Evolutionary conservation across 805 yeast species (phyloP).

Genomic region (Scheffersomyces stipitis): DNA sequence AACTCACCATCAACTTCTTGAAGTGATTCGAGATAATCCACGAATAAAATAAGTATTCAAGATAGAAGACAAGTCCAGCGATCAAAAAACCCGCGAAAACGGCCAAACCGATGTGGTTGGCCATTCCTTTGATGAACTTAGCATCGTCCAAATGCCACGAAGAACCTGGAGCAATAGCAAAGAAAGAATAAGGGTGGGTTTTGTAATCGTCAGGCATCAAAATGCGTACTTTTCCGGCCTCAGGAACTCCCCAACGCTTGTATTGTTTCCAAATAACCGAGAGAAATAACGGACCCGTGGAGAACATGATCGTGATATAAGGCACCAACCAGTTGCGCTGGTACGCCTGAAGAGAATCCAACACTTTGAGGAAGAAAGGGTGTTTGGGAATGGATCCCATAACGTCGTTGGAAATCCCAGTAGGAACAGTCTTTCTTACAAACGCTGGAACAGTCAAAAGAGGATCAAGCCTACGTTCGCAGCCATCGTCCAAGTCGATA

Average conservation of each 20-base stretch:
- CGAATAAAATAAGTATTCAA: conserved; percentile 42
- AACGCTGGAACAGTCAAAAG: conserved; percentile 79
- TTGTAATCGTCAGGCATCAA: conserved; percentile 75
- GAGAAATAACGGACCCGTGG: conserved; percentile 88
- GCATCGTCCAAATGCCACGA: conserved; percentile 95
- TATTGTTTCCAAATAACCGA: conserved; percentile 87
- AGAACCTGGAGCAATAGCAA: conserved; percentile 76
- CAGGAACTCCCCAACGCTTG: conserved; percentile 75
- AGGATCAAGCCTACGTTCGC: conserved; percentile 77
- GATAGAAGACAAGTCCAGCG: conserved; percentile 40
- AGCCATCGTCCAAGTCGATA: conserved; percentile 88
- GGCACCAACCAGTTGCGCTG: conserved; percentile 77
- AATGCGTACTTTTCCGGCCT: conserved; percentile 63
- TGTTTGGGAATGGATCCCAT: conserved; percentile 88
- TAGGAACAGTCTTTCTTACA: conserved; percentile 83
- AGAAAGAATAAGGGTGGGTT: conserved; percentile 59
- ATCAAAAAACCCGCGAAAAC: conserved; percentile 68
- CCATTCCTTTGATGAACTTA: conserved; percentile 67
- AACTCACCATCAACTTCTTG: conserved; percentile 19
- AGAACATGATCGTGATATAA: conserved; percentile 86
- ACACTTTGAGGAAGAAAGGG: conserved; percentile 74
- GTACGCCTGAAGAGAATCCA: conserved; percentile 62
- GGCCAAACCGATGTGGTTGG: conserved; percentile 70
- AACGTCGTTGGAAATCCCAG: conserved; percentile 90
- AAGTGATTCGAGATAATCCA: conserved; percentile 32